phyloP scores from a whole-genome alignment of 352 stramenopile genomes.

The Phytophthora sp. region DNA sequence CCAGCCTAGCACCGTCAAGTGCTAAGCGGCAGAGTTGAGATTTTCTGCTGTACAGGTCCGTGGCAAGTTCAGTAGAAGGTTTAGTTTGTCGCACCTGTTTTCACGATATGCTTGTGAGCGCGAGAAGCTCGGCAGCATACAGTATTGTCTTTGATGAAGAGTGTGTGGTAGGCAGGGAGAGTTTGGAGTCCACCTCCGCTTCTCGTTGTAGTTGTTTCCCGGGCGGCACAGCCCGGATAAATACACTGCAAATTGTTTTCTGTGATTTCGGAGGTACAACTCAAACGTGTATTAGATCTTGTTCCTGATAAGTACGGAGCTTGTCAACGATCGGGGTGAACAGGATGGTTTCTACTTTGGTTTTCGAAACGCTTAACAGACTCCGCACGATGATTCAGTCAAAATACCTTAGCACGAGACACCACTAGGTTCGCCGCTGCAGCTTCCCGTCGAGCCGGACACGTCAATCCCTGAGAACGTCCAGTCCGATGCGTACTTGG shows the following conservation, averaged over 20 bases:
- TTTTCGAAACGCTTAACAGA: too few species aligned
- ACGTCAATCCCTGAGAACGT: slow-evolving; percentile 29
- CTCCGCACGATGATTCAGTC: too few species aligned
- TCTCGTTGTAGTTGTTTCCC: too few species aligned
- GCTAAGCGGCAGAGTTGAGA: slow-evolving; percentile 17
- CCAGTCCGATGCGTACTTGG: slow-evolving; percentile 17
- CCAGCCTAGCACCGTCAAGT: slow-evolving; percentile 25
- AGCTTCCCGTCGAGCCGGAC: slow-evolving; percentile 13
- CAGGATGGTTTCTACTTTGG: too few species aligned
- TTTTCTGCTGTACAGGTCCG: background rate
- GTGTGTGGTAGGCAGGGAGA: background rate
- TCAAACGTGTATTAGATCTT: too few species aligned
- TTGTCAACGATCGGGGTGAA: too few species aligned
- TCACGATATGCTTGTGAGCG: background rate
- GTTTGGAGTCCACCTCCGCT: too few species aligned
- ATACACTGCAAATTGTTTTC: background rate
- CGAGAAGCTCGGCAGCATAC: background rate
- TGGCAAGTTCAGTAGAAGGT: too few species aligned
- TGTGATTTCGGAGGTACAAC: too few species aligned
- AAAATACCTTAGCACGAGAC: slow-evolving; percentile 26
- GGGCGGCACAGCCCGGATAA: too few species aligned
- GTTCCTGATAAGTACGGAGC: too few species aligned
- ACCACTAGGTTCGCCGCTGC: slow-evolving; percentile 20
- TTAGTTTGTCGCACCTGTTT: background rate
- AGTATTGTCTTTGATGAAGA: background rate